These are phyloP conservation scores for Myxozyma neglecta DNA, from an alignment of 805 yeast species.

Conservation along the genomic window DNA sequence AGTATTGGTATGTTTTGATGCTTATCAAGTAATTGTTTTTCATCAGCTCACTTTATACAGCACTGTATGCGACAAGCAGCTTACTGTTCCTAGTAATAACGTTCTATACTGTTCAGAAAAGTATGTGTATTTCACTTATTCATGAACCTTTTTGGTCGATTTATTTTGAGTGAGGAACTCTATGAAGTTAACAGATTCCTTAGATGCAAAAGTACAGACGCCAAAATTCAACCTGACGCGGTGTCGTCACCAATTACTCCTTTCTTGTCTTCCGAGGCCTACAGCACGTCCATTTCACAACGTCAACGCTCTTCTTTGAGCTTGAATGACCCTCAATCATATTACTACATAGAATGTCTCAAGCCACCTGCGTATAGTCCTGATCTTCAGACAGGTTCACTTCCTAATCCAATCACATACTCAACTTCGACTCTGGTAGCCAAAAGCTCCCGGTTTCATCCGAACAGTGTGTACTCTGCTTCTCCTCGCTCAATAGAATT, in stretches of 20 bases:
- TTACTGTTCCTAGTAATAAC: conserved; percentile 12
- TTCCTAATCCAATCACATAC: not conserved
- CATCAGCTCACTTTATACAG: not conserved
- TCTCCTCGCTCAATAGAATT: conserved; percentile 24
- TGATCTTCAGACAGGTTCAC: not conserved
- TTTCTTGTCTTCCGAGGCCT: not conserved
- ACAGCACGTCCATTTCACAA: not conserved
- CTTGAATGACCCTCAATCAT: not conserved
- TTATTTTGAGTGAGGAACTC: not conserved
- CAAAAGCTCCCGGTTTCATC: conserved; percentile 13
- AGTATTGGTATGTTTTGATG: conserved; percentile 12
- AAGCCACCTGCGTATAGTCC: not conserved
- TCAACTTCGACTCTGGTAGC: conserved; percentile 3
- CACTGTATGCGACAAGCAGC: conserved; percentile 24
- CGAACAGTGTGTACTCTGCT: conserved; percentile 16
- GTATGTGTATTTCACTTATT: not conserved
- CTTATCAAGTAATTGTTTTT: not conserved
- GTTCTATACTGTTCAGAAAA: conserved; percentile 23
- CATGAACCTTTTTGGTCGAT: not conserved
- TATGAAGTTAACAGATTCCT: not conserved
- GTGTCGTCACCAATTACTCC: not conserved
- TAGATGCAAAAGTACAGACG: conserved; percentile 16
- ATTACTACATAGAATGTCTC: not conserved
- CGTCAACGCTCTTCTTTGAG: too few species aligned
- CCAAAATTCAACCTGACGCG: not conserved